Evolutionary conservation across 768 basidiomycete genomes (phyloP), one percentile per base, ranked within the genome.

Genomic region (Inosperma sp.): DNA sequence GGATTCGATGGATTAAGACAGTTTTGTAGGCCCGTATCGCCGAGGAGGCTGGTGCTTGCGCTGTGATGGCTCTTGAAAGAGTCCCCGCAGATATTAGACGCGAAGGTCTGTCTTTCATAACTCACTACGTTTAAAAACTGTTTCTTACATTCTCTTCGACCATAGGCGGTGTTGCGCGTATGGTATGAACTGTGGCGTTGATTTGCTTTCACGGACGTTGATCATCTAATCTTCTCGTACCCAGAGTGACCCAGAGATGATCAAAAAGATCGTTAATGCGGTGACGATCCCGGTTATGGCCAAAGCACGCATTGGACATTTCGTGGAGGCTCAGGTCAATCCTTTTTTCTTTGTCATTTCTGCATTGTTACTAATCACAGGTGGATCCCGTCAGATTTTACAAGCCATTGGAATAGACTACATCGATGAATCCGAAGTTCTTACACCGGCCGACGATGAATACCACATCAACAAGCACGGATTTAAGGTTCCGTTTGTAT

Each of bases 241-340:
- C 23, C 59, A 86, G 87, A 94, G 93, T 66, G 93, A 95, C 72
- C 95, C 95, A 6, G 75, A 81, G 43, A 90, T 98, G 87, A 97
- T 99, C 77, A 97, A 96, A 67, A 78, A 89, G 64, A 98, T 98
- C 67, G 86, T 90, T 56, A 87, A 83, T 53, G 86, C 95, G 17
- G 95, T 97, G 42, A 94, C 93, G 19, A 94, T 97, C 60, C 94
- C 93, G 7, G 93, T 97, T 66, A 97, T 97, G 88, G 89, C 88
- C 27, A 90, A 94, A 68, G 90, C 87, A 54, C 84, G 96, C 56
- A 97, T 99, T 66, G 96, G 96, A 0, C 96, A 99, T 69, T 88
- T 95, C 61, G 93, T 95, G 51, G 96, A 99, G 72, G 93, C 94
- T 5, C 93, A 91, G 78, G 89, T 86, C 54, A 57, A 71, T 48